phyloP scores from a whole-genome alignment of 108 stramenopile genomes.

The Cyclotella sp. region DNA sequence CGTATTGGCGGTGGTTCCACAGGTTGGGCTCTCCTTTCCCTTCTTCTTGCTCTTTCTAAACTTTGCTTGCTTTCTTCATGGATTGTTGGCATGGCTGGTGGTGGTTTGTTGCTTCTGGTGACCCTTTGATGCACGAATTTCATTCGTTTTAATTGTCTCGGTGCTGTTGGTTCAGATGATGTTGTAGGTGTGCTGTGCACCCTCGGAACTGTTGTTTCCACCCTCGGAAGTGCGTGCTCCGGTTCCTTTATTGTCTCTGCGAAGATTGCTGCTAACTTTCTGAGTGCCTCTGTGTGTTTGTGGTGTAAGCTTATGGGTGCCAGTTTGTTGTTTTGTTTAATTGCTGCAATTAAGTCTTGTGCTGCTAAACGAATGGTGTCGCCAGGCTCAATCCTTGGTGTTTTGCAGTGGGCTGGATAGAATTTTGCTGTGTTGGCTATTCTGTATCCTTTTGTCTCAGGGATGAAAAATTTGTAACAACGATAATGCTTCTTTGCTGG shows the following conservation, averaged over 20 bases:
- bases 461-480: conserved; percentile 9
- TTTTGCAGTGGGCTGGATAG: conserved; percentile 17
- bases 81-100: too few relatives aligned
- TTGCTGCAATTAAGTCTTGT: not conserved
- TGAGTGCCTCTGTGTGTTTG: conserved; percentile 1
- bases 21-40: too few relatives aligned
- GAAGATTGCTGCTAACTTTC: not conserved
- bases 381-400: not conserved
- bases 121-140: not conserved
- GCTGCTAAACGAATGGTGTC: conserved; percentile 1
- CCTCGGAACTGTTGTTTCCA: conserved; percentile 6
- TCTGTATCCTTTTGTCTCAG: not conserved
- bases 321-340: not conserved
- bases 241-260: not conserved
- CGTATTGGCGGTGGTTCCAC: too few relatives aligned
- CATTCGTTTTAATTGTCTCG: not conserved
- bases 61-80: too few relatives aligned
- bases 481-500: conserved; percentile 41
- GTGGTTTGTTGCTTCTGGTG: not conserved
- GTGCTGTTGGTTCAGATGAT: not conserved
- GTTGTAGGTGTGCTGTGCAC: conserved; percentile 2
- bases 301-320: not conserved
- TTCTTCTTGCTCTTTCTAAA: too few relatives aligned
- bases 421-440: conserved; percentile 30
- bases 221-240: too few relatives aligned